phyloP scores from a whole-genome alignment of 495 filamentous ascomycete genomes.

The Annulohypoxylon bovei region DNA sequence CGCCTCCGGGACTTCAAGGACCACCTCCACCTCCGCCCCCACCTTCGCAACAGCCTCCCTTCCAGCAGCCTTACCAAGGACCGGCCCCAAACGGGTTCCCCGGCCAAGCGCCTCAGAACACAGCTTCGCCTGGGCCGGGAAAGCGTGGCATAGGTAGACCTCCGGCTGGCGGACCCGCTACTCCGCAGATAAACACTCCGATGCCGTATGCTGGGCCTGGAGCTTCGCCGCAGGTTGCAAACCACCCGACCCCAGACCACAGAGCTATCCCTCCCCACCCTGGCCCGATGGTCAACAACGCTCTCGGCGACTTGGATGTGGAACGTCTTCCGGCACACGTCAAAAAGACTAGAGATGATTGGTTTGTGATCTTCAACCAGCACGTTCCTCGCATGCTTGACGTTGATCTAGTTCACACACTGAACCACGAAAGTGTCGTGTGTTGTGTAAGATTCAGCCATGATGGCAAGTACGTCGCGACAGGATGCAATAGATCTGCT shows the following conservation, averaged over 20 bases:
- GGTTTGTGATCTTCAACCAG: conserved; percentile 92
- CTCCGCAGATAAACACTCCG: conserved; percentile 86
- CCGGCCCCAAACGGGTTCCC: conserved; percentile 61
- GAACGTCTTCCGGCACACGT: conserved; percentile 83
- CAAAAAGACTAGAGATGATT: conserved; percentile 84
- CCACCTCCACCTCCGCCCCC: conserved; percentile 68
- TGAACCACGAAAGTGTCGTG: conserved; percentile 87
- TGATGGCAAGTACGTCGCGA: conserved; percentile 89
- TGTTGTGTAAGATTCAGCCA: conserved; percentile 91
- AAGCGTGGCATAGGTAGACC: conserved; percentile 64
- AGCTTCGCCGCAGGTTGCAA: conserved; percentile 80
- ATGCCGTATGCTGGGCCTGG: conserved; percentile 84
- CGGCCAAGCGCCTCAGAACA: conserved; percentile 79
- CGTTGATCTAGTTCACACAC: conserved; percentile 86
- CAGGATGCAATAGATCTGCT: conserved; percentile 87
- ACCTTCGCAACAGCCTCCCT: conserved; percentile 60
- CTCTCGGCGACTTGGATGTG: conserved; percentile 85
- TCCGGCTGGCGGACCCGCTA: conserved; percentile 79
- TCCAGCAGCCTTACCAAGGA: conserved; percentile 62
- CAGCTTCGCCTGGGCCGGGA: conserved; percentile 85
- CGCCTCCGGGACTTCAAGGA: conserved; percentile 71
- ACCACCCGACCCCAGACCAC: conserved; percentile 78
- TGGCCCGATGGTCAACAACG: conserved; percentile 69
- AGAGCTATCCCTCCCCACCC: conserved; percentile 55
- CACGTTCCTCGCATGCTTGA: conserved; percentile 83